Conservation (phyloP, 345 rosid species). For the Gossypium turneri region DNA sequence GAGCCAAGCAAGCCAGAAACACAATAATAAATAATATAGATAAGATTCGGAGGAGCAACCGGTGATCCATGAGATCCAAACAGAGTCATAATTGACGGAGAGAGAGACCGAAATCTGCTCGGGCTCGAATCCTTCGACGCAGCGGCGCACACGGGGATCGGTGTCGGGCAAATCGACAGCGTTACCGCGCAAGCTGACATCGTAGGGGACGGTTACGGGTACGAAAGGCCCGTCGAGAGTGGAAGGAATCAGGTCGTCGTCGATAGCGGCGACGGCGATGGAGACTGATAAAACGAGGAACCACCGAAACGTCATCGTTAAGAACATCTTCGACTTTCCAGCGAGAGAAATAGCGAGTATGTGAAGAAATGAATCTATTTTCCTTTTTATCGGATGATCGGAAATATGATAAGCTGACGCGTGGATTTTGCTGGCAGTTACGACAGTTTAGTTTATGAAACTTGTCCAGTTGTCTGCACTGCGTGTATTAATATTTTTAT, state of each 20-base stretch:
- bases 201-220: constrained; percentile 62
- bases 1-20: background rate
- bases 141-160: constrained; percentile 59
- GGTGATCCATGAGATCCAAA: constrained; percentile 81
- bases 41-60: constrained; percentile 27
- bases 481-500: too few species aligned
- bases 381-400: background rate
- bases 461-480: background rate
- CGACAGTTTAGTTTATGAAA: background rate
- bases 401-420: background rate
- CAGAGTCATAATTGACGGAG: constrained; percentile 46
- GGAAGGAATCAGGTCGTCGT: constrained; percentile 30
- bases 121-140: constrained; percentile 48
- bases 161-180: constrained; percentile 64
- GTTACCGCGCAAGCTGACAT: constrained; percentile 48
- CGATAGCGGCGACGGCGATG: background rate
- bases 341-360: background rate
- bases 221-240: constrained; percentile 62
- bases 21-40: too few species aligned
- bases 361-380: background rate
- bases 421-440: background rate
- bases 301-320: constrained; percentile 2
- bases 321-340: background rate
- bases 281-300: background rate
- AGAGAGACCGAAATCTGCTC: constrained; percentile 68